A percentile compares a stretch with the other conserved stretches of the same genome.
Evolutionary conservation across 495 filamentous ascomycete genomes (phyloP).

Genomic region (Rusavskia elegans): DNA sequence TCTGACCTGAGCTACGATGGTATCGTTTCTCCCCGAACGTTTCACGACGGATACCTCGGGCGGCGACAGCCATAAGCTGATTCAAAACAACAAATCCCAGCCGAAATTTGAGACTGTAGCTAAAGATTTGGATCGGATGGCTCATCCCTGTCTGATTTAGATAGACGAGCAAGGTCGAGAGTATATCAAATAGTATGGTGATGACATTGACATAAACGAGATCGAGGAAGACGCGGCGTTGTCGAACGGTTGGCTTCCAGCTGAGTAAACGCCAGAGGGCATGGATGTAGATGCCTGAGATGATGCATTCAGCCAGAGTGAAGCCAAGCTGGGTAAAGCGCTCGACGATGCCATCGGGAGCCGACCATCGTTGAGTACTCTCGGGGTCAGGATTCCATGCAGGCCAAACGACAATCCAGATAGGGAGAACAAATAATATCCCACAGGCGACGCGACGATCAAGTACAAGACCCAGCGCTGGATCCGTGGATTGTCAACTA

Average conservation of each 20-base stretch:
- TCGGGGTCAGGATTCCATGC: conserved; percentile 4
- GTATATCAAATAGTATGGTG: conserved; percentile 29
- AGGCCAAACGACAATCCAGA: conserved; percentile 12
- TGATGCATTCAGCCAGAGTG: conserved; percentile 21
- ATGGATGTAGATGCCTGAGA: conserved; percentile 23
- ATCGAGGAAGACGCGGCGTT: conserved; percentile 19
- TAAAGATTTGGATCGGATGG: conserved; percentile 29
- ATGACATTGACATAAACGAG: conserved; percentile 33
- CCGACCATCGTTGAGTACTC: conserved; percentile 13
- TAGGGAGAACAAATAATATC: conserved; percentile 20
- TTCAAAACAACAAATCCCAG: conserved; percentile 37
- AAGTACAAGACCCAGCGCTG: conserved; percentile 18
- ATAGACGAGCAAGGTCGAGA: conserved; percentile 24
- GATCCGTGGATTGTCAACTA: conserved; percentile 11
- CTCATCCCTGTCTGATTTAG: conserved; percentile 22
- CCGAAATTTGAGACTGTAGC: conserved; percentile 37
- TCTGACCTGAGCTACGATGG: conserved; percentile 1
- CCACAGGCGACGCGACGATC: conserved; percentile 19
- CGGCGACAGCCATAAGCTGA: conserved; percentile 21
- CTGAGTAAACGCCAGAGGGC: conserved; percentile 22
- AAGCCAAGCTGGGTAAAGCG: conserved; percentile 24
- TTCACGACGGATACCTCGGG: conserved; percentile 5
- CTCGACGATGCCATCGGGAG: conserved; percentile 25
- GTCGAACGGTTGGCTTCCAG: conserved; percentile 16
- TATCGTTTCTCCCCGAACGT: conserved; percentile 9